phyloP scores from a whole-genome alignment of 768 basidiomycete genomes.

The Kondoa malvinella region DNA sequence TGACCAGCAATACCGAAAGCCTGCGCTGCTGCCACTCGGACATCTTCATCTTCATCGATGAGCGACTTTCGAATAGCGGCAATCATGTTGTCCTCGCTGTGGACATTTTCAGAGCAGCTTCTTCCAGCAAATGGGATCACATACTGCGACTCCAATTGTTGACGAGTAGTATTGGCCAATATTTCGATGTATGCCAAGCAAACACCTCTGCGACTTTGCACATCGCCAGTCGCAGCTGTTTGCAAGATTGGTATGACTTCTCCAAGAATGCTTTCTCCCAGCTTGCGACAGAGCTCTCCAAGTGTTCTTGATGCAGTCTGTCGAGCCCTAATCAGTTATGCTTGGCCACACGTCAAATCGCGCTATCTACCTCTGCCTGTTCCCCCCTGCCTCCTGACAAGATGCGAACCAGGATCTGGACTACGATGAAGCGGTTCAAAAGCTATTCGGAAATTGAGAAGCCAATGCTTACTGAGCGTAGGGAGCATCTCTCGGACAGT shows the following conservation, averaged over 20 bases:
- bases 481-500: conserved; percentile 84
- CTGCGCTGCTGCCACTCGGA: conserved; percentile 73
- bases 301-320: conserved; percentile 92
- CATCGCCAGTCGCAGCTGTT: conserved; percentile 35
- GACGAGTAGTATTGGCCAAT: conserved; percentile 70
- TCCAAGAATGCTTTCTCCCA: conserved; percentile 73
- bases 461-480: conserved; percentile 45
- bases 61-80: conserved; percentile 63
- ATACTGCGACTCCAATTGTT: conserved; percentile 58
- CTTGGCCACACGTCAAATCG: background rate
- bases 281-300: conserved; percentile 87
- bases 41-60: conserved; percentile 70
- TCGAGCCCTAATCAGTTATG: background rate
- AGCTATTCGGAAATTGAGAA: background rate
- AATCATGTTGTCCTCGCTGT: conserved; percentile 52
- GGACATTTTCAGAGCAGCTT: background rate
- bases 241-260: conserved; percentile 70
- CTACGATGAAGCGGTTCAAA: background rate
- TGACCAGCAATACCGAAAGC: conserved; percentile 38
- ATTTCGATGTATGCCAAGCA: conserved; percentile 75
- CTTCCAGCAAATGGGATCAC: background rate
- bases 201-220: conserved; percentile 52
- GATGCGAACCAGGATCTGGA: conserved; percentile 50
- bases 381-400: conserved; percentile 65
- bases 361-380: conserved; percentile 58